Evolutionary conservation across 192 early-diverging fungal genomes (phyloP).

Genomic region (Coemansia sp.): DNA sequence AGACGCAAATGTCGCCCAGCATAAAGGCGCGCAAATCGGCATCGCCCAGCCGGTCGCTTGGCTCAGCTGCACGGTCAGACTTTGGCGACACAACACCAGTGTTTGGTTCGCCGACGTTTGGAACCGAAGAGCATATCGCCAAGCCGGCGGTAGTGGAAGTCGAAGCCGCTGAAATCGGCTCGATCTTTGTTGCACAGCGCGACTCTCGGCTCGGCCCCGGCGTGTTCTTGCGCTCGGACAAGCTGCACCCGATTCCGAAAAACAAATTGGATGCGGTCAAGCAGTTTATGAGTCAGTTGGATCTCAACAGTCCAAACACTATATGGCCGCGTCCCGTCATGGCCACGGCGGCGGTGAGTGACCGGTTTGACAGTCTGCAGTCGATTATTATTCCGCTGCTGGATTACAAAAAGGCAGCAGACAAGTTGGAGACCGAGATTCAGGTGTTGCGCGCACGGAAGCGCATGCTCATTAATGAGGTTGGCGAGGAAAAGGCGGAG

Average conservation of each 20-base stretch:
- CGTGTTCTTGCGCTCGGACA: conserved; percentile 53
- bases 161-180: conserved; percentile 27
- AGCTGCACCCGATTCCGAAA: conserved; percentile 50
- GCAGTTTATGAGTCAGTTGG: conserved; percentile 49
- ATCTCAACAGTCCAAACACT: conserved; percentile 45
- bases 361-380: conserved; percentile 76
- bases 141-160: conserved; percentile 24
- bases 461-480: conserved; percentile 38
- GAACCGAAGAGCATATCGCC: conserved; percentile 43
- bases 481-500: conserved; percentile 38
- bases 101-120: conserved; percentile 44
- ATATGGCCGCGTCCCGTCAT: conserved; percentile 73
- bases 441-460: conserved; percentile 51
- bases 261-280: conserved; percentile 52
- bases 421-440: conserved; percentile 77
- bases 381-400: conserved; percentile 71
- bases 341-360: conserved; percentile 77
- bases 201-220: conserved; percentile 48
- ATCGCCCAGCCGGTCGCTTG: conserved; percentile 23
- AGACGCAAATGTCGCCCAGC: conserved; percentile 15
- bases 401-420: conserved; percentile 79
- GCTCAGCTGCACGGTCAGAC: conserved; percentile 19
- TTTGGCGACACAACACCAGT: conserved; percentile 17
- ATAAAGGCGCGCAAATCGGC: conserved; percentile 23
- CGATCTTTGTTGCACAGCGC: conserved; percentile 36